Percentiles rank a stretch among this genome's conserved stretches.
Evolutionary conservation across 495 filamentous ascomycete species (phyloP).

Genomic region (Alectoria sarmentosa): DNA sequence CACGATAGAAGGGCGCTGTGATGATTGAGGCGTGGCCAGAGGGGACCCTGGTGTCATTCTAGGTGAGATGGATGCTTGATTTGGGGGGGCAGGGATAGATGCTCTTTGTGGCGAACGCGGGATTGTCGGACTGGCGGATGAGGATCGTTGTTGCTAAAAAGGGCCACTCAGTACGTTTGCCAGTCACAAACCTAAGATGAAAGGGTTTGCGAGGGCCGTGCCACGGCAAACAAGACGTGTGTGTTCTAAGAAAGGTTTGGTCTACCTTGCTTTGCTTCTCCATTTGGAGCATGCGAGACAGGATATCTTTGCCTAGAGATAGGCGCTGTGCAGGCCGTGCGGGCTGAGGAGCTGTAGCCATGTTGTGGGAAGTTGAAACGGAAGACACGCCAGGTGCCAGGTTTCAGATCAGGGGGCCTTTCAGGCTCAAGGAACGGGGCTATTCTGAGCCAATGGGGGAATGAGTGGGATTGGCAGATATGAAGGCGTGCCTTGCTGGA

Average conservation of each 20-base stretch:
- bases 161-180: conserved; percentile 7
- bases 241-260: neutral
- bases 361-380: neutral
- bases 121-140: conserved; percentile 19
- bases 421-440: neutral
- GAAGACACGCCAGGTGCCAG: neutral
- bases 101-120: conserved; percentile 6
- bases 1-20: conserved; percentile 13
- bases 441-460: neutral
- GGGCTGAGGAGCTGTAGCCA: conserved; percentile 12
- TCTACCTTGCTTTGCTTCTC: conserved; percentile 28
- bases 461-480: neutral
- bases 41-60: conserved; percentile 8
- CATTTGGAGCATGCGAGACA: conserved; percentile 28
- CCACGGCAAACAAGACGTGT: conserved; percentile 3
- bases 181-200: neutral
- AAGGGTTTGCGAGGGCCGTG: conserved; percentile 2
- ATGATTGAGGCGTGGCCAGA: conserved; percentile 11
- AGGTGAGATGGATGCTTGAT: conserved; percentile 9
- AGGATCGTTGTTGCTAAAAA: conserved; percentile 18
- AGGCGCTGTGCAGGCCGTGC: conserved; percentile 17
- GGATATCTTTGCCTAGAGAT: conserved; percentile 22
- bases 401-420: neutral
- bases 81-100: neutral
- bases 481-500: neutral